Conservation (phyloP, 2,329 filamentous ascomycete species). For the Plenodomus biglobosus region DNA sequence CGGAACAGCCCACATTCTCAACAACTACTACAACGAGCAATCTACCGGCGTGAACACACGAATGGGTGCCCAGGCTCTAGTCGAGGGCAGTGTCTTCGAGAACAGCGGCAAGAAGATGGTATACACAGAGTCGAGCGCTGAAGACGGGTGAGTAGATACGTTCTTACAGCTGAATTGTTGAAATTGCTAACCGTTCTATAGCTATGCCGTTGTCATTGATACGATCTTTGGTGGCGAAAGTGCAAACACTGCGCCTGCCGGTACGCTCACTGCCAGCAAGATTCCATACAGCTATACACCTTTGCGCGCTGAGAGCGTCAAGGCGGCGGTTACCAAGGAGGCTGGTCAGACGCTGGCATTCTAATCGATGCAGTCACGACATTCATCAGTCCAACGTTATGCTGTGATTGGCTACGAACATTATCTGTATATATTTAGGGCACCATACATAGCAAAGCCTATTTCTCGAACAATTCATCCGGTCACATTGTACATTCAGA, state of each 20-base stretch:
- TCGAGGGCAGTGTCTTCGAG: conserved; percentile 56
- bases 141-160: conserved; percentile 31
- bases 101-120: conserved; percentile 59
- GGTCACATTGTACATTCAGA: no score
- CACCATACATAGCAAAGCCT: no score
- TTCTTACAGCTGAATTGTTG: not conserved
- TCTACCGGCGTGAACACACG: conserved; percentile 45
- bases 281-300: conserved; percentile 56
- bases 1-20: conserved; percentile 64
- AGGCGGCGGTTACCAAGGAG: conserved; percentile 46
- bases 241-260: conserved; percentile 51
- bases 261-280: conserved; percentile 50
- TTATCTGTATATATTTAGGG: no score
- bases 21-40: conserved; percentile 47
- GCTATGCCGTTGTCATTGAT: conserved; percentile 49
- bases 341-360: conserved; percentile 22
- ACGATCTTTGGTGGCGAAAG: conserved; percentile 45
- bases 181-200: conserved; percentile 22
- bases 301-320: conserved; percentile 54
- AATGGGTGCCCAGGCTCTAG: conserved; percentile 45
- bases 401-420: no score
- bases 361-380: not conserved
- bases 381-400: not conserved
- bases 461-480: no score
- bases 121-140: conserved; percentile 55